phyloP scores from a whole-genome alignment of 148 eudicot species.

The Rhododendron williamsianum region DNA sequence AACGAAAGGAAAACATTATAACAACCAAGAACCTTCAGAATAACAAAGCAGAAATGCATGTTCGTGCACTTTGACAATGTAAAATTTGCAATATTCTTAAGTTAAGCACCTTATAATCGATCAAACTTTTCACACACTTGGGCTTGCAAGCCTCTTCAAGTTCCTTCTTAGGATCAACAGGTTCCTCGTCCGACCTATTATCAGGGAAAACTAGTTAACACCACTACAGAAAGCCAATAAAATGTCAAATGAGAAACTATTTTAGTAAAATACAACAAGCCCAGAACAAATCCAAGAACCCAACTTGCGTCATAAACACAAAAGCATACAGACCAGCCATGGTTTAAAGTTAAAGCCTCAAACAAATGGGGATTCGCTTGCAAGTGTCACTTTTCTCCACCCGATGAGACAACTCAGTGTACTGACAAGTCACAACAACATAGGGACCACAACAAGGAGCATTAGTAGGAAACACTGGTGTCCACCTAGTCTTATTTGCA shows the following conservation, averaged over 20 bases:
- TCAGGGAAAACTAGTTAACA: background rate
- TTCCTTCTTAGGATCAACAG: constrained; percentile 38
- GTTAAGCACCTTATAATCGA: constrained; percentile 23
- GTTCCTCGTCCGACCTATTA: constrained; percentile 39
- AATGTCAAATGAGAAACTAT: background rate
- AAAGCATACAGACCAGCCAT: background rate
- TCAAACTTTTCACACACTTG: constrained; percentile 28
- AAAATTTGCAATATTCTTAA: background rate
- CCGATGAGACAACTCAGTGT: background rate
- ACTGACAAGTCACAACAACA: background rate
- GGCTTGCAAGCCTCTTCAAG: constrained; percentile 45
- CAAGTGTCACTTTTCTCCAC: background rate
- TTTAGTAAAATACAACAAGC: background rate
- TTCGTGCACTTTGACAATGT: background rate
- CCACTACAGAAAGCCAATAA: background rate
- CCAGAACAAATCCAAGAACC: background rate
- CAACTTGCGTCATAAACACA: background rate
- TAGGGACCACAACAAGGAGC: background rate
- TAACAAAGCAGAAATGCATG: background rate
- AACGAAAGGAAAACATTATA: background rate
- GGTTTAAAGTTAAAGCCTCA: background rate
- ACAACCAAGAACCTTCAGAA: background rate
- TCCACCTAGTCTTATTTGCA: background rate
- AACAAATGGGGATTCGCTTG: background rate
- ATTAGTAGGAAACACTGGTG: background rate